These are phyloP conservation scores for Aspergillus fumigatus DNA, from an alignment of 2,329 filamentous ascomycete genomes.

Conservation along the genomic window DNA sequence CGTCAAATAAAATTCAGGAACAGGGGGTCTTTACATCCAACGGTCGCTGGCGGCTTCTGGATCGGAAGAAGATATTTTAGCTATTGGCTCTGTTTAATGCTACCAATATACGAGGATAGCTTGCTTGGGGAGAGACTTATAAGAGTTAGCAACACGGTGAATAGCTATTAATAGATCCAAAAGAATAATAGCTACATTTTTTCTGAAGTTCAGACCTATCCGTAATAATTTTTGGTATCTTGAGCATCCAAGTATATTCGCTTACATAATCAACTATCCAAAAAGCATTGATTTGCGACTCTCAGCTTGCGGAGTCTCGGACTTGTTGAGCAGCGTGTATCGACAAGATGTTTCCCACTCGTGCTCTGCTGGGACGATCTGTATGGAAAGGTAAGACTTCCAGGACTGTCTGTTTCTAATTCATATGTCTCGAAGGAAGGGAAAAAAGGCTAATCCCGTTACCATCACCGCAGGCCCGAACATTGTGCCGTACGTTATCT, in stretches of 20 bases:
- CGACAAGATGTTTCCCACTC: conserved; percentile 63
- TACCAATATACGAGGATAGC: neutral
- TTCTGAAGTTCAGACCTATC: neutral
- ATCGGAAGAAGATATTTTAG: neutral
- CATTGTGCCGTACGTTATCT: conserved; percentile 60
- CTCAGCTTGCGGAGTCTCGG: conserved; percentile 14
- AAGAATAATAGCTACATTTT: neutral
- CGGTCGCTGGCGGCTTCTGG: conserved; percentile 25
- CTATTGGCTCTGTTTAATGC: neutral
- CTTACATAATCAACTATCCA: conserved; percentile 8
- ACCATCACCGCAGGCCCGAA: conserved; percentile 53
- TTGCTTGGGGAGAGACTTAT: neutral
- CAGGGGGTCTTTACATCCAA: conserved; percentile 6
- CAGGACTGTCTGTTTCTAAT: neutral
- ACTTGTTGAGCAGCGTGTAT: conserved; percentile 3
- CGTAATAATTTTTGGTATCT: neutral
- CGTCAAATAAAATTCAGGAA: conserved; percentile 2
- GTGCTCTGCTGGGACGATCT: conserved; percentile 66
- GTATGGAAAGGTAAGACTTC: conserved; percentile 73
- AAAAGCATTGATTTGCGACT: neutral
- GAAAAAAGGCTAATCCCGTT: conserved; percentile 5
- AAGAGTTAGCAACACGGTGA: neutral
- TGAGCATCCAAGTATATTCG: neutral
- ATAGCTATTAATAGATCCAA: neutral
- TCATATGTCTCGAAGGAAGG: neutral